Conservation (phyloP, 257 asterid species). For the Gentiana macrophylla region DNA sequence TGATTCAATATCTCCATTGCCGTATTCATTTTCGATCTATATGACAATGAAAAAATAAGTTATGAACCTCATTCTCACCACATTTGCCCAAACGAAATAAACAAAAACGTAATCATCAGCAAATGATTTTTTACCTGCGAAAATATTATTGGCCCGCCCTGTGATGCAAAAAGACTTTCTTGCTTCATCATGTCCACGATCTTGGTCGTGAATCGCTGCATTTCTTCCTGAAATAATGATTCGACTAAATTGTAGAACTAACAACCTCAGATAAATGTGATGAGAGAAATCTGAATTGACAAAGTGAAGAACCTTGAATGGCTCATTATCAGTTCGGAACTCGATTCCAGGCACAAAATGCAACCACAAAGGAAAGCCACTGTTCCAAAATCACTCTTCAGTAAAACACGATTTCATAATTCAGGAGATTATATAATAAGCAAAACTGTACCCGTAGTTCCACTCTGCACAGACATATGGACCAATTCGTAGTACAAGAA, state of each 20-base stretch:
- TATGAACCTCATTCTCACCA: background rate
- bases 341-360: conserved; percentile 85
- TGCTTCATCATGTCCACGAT: conserved; percentile 82
- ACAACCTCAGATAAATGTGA: background rate
- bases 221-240: conserved; percentile 50
- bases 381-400: conserved; percentile 15
- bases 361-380: conserved; percentile 95
- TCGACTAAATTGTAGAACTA: background rate
- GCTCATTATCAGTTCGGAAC: conserved; percentile 75
- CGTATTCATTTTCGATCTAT: conserved; percentile 94
- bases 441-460: conserved; percentile 66
- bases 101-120: background rate
- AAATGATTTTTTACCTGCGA: conserved; percentile 49
- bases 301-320: conserved; percentile 49
- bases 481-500: conserved; percentile 81
- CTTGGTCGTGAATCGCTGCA: conserved; percentile 79
- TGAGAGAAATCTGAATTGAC: too few species aligned
- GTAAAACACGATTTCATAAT: background rate
- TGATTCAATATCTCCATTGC: conserved; percentile 38
- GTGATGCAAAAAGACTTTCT: conserved; percentile 71
- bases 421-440: background rate
- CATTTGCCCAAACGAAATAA: background rate
- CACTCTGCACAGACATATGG: conserved; percentile 94
- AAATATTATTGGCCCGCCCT: conserved; percentile 84
- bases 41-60: background rate